A percentile compares a stretch with the other conserved stretches of the same genome.
phyloP scores from a whole-genome alignment of 208 protist genomes.

The Leishmania lainsoni region DNA sequence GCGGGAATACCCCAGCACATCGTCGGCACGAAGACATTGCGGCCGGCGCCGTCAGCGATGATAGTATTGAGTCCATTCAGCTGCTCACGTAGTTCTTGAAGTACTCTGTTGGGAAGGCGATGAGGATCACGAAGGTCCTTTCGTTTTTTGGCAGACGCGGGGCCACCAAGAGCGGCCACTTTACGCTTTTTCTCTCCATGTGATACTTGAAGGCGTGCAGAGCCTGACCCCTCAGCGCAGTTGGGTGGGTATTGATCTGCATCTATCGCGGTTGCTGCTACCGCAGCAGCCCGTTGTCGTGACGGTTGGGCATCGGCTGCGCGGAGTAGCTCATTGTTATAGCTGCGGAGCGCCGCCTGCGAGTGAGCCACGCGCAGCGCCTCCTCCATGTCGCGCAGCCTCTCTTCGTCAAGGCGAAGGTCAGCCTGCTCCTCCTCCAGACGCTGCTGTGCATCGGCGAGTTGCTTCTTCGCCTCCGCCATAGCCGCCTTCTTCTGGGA shows the following conservation, averaged over 20 bases:
- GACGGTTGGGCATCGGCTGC: not conserved
- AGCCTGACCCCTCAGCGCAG: not conserved
- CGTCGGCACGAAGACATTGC: constrained; percentile 21
- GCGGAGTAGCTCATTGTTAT: constrained; percentile 6
- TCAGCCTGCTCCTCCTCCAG: constrained; percentile 55
- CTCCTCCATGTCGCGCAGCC: constrained; percentile 55
- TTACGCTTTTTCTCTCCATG: not conserved
- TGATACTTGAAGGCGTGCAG: not conserved
- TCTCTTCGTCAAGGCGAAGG: constrained; percentile 46
- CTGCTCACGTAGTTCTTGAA: constrained; percentile 36
- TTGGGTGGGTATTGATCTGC: not conserved
- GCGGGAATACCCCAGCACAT: not conserved
- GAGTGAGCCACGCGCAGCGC: constrained; percentile 42
- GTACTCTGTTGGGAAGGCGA: constrained; percentile 28
- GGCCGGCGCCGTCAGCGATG: not conserved
- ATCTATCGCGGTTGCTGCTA: not conserved
- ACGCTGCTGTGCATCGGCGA: constrained; percentile 35
- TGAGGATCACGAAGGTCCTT: constrained; percentile 17
- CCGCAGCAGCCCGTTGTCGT: not conserved
- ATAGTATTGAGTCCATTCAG: constrained; percentile 4
- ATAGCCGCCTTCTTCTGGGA: constrained; percentile 37
- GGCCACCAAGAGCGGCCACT: not conserved
- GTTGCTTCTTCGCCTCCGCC: constrained; percentile 35
- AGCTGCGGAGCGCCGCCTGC: constrained; percentile 26
- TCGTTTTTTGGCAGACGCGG: not conserved